Evolutionary conservation across 116 monocot genomes (phyloP), one percentile per base, ranked within the genome.

Genomic region (Zostera marina): DNA sequence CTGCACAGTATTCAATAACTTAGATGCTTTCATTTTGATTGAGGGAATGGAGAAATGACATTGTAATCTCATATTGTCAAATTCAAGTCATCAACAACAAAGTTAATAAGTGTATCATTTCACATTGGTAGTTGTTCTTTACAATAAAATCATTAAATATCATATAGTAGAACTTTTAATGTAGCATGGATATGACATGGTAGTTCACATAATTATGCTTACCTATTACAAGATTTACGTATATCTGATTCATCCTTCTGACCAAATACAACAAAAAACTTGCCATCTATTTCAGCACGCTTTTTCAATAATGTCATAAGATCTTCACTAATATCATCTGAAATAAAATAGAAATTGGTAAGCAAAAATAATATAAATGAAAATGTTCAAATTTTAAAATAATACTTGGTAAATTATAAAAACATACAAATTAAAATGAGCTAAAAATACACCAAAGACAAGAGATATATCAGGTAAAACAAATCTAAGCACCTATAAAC

Each of bases 221-320:
- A 87, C 87, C 77, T 87, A 74, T 68, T 81, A 5, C 87, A 79
- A 67, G 87, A 87, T 59, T 76, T 64, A 48, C 47, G 78, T 69
- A 68, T 72, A 55, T 84, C 83, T 22, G 70, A 42, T 55, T 61
- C 57, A 79, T 87, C 79, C 55, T 66, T 71, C 60, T 77, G 76
- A 44, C 59, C 51, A 66, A 81, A 79, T 42, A 66, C 51, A 62
- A 84, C 24, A 22, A 92, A 25, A 63, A 77, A 65, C 62, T 87
- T 92, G 1, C 77, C 69, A 56, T 92, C 92, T 55, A 92, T 69
- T 60, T 87, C 92, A 47, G 81, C 92, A 65, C 79, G 83, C 60
- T 84, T 92, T 66, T 73, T 87, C 57, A 92, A 61, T 45, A 87
- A 72, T 66, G 64, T 64, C 17, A 79, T 62, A 57, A 70, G 58